Percentiles rank a stretch among this genome's conserved stretches.
phyloP scores from a whole-genome alignment of 2,329 filamentous ascomycete species.

The Emergomyces africanus region DNA sequence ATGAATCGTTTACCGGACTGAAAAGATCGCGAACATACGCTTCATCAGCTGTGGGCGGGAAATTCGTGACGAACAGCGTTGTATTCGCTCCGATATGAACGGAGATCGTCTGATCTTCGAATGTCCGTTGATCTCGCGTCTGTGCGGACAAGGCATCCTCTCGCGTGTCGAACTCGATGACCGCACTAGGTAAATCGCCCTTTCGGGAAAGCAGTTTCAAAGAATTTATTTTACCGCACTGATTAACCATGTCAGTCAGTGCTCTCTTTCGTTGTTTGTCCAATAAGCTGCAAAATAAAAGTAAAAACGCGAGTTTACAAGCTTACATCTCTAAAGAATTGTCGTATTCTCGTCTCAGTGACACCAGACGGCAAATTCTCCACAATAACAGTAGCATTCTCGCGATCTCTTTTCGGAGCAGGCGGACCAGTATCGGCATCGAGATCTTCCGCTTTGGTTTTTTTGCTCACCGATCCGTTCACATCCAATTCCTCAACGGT shows the following conservation, averaged over 20 bases:
- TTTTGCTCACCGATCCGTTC: conserved; percentile 51
- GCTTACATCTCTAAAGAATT: conserved; percentile 71
- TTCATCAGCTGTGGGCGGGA: conserved; percentile 46
- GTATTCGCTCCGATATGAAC: conserved; percentile 64
- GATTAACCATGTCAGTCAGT: background rate
- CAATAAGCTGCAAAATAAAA: background rate
- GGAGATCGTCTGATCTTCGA: conserved; percentile 58
- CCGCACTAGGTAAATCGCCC: conserved; percentile 49
- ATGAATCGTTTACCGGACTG: conserved; percentile 31
- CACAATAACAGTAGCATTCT: conserved; percentile 76
- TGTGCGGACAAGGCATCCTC: conserved; percentile 74
- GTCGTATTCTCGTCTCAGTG: conserved; percentile 59
- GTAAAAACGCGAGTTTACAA: background rate
- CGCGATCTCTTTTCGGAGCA: conserved; percentile 62
- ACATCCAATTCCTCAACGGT: conserved; percentile 40
- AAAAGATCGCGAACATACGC: conserved; percentile 44
- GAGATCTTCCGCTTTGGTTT: conserved; percentile 41
- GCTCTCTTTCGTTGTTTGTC: background rate
- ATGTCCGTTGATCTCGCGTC: conserved; percentile 66
- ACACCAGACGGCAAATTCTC: conserved; percentile 59
- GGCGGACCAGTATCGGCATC: conserved; percentile 19
- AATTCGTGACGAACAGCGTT: conserved; percentile 86
- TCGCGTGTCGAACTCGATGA: conserved; percentile 71
- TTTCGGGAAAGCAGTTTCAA: conserved; percentile 55
- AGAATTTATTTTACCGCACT: conserved; percentile 68